phyloP scores from a whole-genome alignment of 129 eudicot genomes.

The Chrysanthemum makinoi region DNA sequence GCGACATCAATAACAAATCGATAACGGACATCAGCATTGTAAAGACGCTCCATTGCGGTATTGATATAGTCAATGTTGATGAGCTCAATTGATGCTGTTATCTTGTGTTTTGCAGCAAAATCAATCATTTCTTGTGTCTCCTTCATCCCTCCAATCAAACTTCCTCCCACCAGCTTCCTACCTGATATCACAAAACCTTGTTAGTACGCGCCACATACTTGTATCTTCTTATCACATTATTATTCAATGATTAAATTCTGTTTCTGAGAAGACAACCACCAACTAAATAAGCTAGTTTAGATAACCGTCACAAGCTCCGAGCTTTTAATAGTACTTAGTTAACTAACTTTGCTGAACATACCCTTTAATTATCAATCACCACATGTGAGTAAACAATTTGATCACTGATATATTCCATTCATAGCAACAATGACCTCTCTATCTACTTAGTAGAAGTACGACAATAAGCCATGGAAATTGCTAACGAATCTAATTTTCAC shows the following conservation, averaged over 20 bases:
- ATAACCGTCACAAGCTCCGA: no score
- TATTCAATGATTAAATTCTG: no score
- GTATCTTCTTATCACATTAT: no score
- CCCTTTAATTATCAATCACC: no score
- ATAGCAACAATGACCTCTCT: not conserved
- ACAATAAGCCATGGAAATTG: not conserved
- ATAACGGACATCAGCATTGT: slow-evolving; percentile 34
- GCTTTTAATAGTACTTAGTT: no score
- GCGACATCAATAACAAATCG: slow-evolving; percentile 39
- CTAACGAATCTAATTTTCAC: not conserved
- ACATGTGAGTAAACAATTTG: no score
- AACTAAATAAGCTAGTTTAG: no score
- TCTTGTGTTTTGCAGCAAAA: slow-evolving; percentile 39
- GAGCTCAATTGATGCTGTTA: slow-evolving; percentile 33
- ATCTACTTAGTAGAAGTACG: not conserved
- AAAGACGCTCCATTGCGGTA: slow-evolving; percentile 39
- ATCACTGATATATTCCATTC: no score
- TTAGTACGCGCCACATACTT: not conserved
- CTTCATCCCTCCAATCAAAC: slow-evolving; percentile 37
- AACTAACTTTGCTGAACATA: no score
- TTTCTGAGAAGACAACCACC: no score
- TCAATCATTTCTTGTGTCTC: slow-evolving; percentile 46
- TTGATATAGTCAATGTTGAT: slow-evolving; percentile 36
- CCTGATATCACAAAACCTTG: slow-evolving; percentile 24
- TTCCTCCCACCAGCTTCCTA: slow-evolving; percentile 41